Conservation (phyloP, 768 basidiomycete species). For the Agrocybe chaxingu region DNA sequence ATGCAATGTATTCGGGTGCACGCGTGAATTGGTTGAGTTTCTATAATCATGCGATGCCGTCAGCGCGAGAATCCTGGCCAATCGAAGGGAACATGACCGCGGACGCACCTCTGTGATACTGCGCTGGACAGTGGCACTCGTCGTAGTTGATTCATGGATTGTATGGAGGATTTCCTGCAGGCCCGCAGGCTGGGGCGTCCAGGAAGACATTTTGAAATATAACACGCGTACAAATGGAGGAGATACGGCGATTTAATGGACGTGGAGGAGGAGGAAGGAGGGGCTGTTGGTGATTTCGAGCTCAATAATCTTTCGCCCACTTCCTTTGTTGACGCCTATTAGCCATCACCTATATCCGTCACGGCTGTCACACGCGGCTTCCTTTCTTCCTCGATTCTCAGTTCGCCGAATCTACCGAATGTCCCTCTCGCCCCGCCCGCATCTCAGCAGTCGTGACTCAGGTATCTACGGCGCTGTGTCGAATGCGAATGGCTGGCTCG, state of each 20-base stretch:
- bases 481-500: too few relatives aligned
- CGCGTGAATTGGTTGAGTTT: slow-evolving; percentile 87
- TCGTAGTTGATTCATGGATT: slow-evolving; percentile 86
- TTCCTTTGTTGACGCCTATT: slow-evolving; percentile 28
- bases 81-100: slow-evolving; percentile 3
- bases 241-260: slow-evolving; percentile 17
- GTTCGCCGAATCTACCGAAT: not conserved
- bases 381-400: not conserved
- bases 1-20: slow-evolving; percentile 91
- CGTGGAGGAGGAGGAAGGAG: slow-evolving; percentile 22
- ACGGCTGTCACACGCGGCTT: slow-evolving; percentile 6
- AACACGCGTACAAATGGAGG: slow-evolving; percentile 34
- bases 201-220: slow-evolving; percentile 57
- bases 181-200: slow-evolving; percentile 82
- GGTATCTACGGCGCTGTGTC: too few relatives aligned
- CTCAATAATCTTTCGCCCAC: slow-evolving; percentile 25
- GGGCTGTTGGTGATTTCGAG: slow-evolving; percentile 15
- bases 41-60: slow-evolving; percentile 31
- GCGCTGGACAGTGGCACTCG: slow-evolving; percentile 70
- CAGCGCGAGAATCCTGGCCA: slow-evolving; percentile 16
- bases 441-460: not conserved
- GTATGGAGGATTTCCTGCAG: slow-evolving; percentile 91
- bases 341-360: slow-evolving; percentile 17
- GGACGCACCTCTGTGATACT: slow-evolving; percentile 73
- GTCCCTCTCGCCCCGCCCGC: not conserved